A percentile compares a stretch with the other conserved stretches of the same genome.
phyloP scores from a whole-genome alignment of 768 basidiomycete species.

The Trametes maxima region DNA sequence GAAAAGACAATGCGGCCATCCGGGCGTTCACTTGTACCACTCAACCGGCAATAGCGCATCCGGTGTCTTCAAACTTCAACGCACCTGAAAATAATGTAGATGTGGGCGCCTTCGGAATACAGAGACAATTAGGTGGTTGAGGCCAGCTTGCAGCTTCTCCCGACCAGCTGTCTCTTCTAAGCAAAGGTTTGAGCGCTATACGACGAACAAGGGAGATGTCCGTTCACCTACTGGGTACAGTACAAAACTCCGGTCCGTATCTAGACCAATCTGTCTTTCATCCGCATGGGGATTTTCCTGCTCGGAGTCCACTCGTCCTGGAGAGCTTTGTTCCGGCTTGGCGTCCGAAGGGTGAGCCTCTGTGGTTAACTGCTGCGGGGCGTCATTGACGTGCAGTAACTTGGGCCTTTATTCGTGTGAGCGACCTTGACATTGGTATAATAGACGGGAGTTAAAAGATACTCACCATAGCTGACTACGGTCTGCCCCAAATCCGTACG shows the following conservation, averaged over 20 bases:
- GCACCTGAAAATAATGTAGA: constrained; percentile 83
- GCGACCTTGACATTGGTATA: constrained; percentile 19
- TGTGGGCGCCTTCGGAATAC: constrained; percentile 73
- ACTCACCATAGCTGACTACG: constrained; percentile 62
- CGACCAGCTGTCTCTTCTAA: constrained; percentile 36
- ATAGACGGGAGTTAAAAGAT: constrained; percentile 20
- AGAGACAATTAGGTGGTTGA: constrained; percentile 73
- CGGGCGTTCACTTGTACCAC: too few species aligned
- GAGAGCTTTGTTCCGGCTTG: background rate
- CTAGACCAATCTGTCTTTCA: constrained; percentile 84
- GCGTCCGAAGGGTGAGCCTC: background rate
- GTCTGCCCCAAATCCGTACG: constrained; percentile 65
- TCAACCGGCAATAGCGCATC: too few species aligned
- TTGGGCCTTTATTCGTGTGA: constrained; percentile 38
- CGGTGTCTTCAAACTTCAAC: constrained; percentile 8
- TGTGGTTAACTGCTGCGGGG: background rate
- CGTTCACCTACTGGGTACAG: constrained; percentile 85
- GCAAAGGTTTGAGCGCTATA: background rate
- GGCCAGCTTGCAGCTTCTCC: constrained; percentile 60
- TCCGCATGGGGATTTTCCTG: constrained; percentile 53
- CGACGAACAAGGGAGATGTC: background rate
- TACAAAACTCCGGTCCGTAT: constrained; percentile 93
- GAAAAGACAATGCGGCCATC: too few species aligned
- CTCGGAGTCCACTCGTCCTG: background rate
- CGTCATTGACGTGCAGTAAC: constrained; percentile 37